phyloP scores from a whole-genome alignment of 73 alveolate species.

The Diophrys appendiculata region DNA sequence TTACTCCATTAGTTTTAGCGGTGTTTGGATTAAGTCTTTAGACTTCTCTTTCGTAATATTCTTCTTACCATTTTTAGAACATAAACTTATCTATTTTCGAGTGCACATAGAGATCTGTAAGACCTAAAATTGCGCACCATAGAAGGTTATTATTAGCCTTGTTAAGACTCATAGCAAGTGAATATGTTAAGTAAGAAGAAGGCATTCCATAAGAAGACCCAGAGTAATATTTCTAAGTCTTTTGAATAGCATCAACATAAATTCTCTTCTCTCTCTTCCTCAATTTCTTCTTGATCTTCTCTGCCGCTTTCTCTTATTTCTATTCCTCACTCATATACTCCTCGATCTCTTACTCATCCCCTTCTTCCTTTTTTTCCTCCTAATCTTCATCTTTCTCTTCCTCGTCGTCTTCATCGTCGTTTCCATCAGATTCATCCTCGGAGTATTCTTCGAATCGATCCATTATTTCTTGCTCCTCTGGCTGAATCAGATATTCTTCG shows the following conservation, averaged over 20 bases:
- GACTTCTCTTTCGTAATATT: conserved; percentile 68
- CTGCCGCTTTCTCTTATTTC: conserved; percentile 58
- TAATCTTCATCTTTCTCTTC: conserved; percentile 67
- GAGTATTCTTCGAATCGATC: conserved; percentile 7
- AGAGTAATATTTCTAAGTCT: conserved; percentile 74
- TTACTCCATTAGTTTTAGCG: conserved; percentile 55
- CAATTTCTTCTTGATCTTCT: conserved; percentile 60
- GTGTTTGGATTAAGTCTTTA: conserved; percentile 68
- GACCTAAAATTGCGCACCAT: conserved; percentile 86
- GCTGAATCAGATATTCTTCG: too few relatives aligned
- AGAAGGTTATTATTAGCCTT: conserved; percentile 73
- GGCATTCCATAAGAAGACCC: conserved; percentile 78
- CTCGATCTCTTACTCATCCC: conserved; percentile 55
- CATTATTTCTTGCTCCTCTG: conserved; percentile 83
- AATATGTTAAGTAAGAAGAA: conserved; percentile 73
- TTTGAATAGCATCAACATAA: too few relatives aligned
- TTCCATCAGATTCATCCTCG: conserved; percentile 38
- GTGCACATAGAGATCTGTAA: conserved; percentile 82
- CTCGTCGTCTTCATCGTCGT: conserved; percentile 64
- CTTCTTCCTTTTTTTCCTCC: conserved; percentile 66
- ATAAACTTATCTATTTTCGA: conserved; percentile 61
- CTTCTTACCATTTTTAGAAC: conserved; percentile 60
- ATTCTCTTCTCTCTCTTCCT: conserved; percentile 61
- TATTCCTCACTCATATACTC: conserved; percentile 59
- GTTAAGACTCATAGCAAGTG: conserved; percentile 69